phyloP scores from a whole-genome alignment of 2,329 filamentous ascomycete species.

The Cladobotryum protrusum region DNA sequence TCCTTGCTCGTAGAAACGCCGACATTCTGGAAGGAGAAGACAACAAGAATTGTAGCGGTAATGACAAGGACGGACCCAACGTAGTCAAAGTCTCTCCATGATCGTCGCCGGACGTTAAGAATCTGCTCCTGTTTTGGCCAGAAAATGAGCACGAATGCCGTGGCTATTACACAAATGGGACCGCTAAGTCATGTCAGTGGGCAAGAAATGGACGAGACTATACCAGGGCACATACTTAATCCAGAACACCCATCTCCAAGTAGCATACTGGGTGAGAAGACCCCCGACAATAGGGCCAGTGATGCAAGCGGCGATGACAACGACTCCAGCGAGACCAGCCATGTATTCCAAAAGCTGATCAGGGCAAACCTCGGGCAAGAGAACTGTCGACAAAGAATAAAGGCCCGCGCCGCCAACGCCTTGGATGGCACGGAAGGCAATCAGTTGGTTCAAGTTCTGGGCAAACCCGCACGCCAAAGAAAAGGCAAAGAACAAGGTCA shows the following conservation, averaged over 20 bases:
- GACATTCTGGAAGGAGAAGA: constrained; percentile 52
- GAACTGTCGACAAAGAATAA: neutral
- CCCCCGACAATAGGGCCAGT: neutral
- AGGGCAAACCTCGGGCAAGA: neutral
- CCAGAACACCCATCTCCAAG: neutral
- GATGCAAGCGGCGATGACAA: neutral
- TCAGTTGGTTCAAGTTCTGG: neutral
- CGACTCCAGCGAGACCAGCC: neutral
- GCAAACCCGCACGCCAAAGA: neutral
- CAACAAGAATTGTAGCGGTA: constrained; percentile 46
- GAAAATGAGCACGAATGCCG: neutral
- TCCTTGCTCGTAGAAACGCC: constrained; percentile 24
- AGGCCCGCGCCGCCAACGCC: neutral
- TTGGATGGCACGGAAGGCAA: neutral
- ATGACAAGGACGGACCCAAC: constrained; percentile 47
- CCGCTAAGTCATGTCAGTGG: neutral
- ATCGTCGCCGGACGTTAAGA: constrained; percentile 18
- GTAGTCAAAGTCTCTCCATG: constrained; percentile 47
- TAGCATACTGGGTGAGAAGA: neutral
- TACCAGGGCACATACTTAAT: neutral
- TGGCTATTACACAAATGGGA: neutral
- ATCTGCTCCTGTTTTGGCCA: neutral
- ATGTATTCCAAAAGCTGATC: neutral
- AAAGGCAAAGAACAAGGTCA: neutral
- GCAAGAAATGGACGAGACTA: neutral